phyloP scores from a whole-genome alignment of 2,329 filamentous ascomycete species.

The Penicillium palitans region DNA sequence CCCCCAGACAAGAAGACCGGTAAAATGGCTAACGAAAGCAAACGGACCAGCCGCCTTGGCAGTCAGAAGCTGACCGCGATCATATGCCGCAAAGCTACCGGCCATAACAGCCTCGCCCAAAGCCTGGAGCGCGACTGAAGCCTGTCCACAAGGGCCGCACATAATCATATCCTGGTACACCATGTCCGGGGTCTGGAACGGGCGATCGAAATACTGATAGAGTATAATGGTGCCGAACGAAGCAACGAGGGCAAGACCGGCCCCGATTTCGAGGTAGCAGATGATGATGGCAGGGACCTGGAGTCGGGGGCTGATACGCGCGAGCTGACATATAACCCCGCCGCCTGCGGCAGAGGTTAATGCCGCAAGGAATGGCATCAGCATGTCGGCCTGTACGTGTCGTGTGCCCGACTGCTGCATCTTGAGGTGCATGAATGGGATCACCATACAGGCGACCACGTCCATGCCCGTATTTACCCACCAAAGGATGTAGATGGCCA shows the following conservation, averaged over 20 bases:
- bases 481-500: constrained; percentile 43
- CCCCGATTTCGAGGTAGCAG: constrained; percentile 42
- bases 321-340: constrained; percentile 37
- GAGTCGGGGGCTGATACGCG: constrained; percentile 28
- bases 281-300: constrained; percentile 45
- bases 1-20: constrained; percentile 43
- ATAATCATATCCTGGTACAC: constrained; percentile 45
- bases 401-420: constrained; percentile 40
- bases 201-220: constrained; percentile 32
- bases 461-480: constrained; percentile 42
- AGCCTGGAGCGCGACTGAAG: constrained; percentile 42
- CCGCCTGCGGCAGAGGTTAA: constrained; percentile 44
- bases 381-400: constrained; percentile 35
- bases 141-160: constrained; percentile 44
- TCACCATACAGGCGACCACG: constrained; percentile 32
- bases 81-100: constrained; percentile 36
- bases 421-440: constrained; percentile 40
- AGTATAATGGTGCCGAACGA: constrained; percentile 38
- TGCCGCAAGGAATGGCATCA: constrained; percentile 43
- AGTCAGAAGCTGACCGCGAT: constrained; percentile 37
- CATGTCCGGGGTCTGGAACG: constrained; percentile 22
- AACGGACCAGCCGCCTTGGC: constrained; percentile 34
- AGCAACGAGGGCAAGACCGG: constrained; percentile 36
- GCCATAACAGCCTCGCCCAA: constrained; percentile 37
- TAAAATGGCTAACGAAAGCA: constrained; percentile 38